Evolutionary conservation across 441 rosid species (phyloP).

Genomic region (Isatis lusitanica): DNA sequence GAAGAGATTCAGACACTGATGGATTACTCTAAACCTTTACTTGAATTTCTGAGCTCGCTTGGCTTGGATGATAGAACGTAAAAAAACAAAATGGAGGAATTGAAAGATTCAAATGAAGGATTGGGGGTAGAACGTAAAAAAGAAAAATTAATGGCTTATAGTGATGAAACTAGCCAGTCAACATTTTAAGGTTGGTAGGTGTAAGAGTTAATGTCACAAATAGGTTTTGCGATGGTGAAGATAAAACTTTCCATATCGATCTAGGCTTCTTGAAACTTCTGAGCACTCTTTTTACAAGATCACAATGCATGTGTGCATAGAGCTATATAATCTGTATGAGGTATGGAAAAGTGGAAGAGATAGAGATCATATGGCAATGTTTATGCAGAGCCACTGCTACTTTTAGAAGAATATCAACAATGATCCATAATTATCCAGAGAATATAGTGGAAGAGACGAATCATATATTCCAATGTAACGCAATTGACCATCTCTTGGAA

Average conservation of each 20-base stretch:
- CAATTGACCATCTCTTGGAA: too few relatives aligned
- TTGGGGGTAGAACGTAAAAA: neutral
- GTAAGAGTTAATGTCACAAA: neutral
- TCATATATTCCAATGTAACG: too few relatives aligned
- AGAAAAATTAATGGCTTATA: neutral
- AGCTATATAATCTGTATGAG: too few relatives aligned
- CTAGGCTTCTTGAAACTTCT: neutral
- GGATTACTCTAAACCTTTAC: slow-evolving; percentile 47
- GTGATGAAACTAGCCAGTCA: neutral
- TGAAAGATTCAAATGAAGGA: neutral
- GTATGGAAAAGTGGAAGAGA: too few relatives aligned
- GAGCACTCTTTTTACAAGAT: neutral
- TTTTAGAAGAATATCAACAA: too few relatives aligned
- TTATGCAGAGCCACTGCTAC: too few relatives aligned
- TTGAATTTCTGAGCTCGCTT: slow-evolving; percentile 41
- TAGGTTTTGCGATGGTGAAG: slow-evolving; percentile 3
- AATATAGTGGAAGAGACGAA: too few relatives aligned
- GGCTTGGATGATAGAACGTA: neutral
- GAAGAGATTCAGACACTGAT: slow-evolving; percentile 35
- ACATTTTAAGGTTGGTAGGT: neutral
- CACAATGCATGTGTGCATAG: too few relatives aligned
- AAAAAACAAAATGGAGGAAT: too few relatives aligned
- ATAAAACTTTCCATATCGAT: neutral
- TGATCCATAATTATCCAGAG: too few relatives aligned
- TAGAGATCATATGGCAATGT: too few relatives aligned